These are phyloP conservation scores for Conticribra weissflogii DNA, from an alignment of 108 stramenopile genomes.

Conservation along the genomic window DNA sequence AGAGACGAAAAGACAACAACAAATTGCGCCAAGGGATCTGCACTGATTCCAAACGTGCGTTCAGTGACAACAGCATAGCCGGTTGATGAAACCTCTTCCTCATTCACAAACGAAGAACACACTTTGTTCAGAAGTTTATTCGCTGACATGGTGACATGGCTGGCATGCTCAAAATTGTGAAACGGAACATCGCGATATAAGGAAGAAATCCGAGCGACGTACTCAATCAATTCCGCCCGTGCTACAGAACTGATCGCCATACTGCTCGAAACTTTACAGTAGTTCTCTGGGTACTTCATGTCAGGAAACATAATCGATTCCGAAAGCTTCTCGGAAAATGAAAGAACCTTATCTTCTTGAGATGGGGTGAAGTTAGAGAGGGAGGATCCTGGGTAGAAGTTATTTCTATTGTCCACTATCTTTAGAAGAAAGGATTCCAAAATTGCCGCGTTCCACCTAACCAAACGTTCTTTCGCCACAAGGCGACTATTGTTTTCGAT, in stretches of 20 bases:
- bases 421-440: constrained; percentile 26
- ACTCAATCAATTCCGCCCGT: constrained; percentile 27
- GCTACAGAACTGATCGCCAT: background rate
- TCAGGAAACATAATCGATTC: constrained; percentile 3
- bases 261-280: background rate
- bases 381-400: background rate
- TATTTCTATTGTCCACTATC: constrained; percentile 33
- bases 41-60: constrained; percentile 59
- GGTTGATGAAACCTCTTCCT: constrained; percentile 10
- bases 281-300: constrained; percentile 1
- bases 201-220: constrained; percentile 35
- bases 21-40: constrained; percentile 63
- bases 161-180: constrained; percentile 62
- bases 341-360: constrained; percentile 5
- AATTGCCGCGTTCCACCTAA: constrained; percentile 49
- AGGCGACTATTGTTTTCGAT: constrained; percentile 6
- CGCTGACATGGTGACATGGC: constrained; percentile 53
- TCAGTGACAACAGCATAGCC: constrained; percentile 23
- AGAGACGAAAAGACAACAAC: constrained; percentile 58
- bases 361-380: background rate
- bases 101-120: constrained; percentile 38
- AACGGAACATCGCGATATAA: constrained; percentile 58
- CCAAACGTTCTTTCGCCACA: constrained; percentile 33
- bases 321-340: constrained; percentile 5
- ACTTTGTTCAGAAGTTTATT: constrained; percentile 51